Evolutionary conservation across 768 basidiomycete genomes (phyloP), one percentile per base, ranked within the genome.

Genomic region (Podaxis rugospora): DNA sequence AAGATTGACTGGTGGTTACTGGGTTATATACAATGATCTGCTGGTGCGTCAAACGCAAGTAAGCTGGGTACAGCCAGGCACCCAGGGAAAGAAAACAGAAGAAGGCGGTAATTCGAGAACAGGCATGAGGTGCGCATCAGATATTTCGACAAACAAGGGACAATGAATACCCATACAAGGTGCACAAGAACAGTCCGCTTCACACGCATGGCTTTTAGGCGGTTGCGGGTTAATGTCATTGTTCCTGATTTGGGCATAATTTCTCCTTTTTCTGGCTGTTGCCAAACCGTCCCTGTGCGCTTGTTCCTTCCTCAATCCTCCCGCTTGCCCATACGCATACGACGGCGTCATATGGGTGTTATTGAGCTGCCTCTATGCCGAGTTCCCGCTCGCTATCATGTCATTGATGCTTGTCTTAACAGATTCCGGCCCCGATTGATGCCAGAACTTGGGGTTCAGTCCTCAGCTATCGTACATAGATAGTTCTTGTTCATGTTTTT

Each of bases 131-230:
- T 50, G 16, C 53, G 51, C 60, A 55, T 55, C 57, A 50, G 52
- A 61, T 49, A 50, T 53, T 59, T 51, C 57, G 63, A 49, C 23
- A 66, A 62, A 68, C 62, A 67, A 63, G 63, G 63, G 55, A 68
- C 66, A 68, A 70, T 58, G 64, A 37, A 55, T 28, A 62, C 66
- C 66, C 16, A 57, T 66, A 63, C 35, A 57, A 64, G 69, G 65
- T 64, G 40, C 53, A 35, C 46, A 23, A 46, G 56, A 57, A 51
- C 57, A 23, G 47, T 27, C 47, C 9, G 25, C 47, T 23, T 21
- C 27, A 23, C 28, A 14, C 4, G n/a, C 23, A 23, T 23, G 54
- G 37, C 23, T 21, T 23, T 55, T 55, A 27, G 32, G 32, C 46
- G 56, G 28, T 39, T 36, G 18, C 16, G 55, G 11, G 13, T 47